Conservation (phyloP, 768 basidiomycete species). For the Hirschioporus abietinus region DNA sequence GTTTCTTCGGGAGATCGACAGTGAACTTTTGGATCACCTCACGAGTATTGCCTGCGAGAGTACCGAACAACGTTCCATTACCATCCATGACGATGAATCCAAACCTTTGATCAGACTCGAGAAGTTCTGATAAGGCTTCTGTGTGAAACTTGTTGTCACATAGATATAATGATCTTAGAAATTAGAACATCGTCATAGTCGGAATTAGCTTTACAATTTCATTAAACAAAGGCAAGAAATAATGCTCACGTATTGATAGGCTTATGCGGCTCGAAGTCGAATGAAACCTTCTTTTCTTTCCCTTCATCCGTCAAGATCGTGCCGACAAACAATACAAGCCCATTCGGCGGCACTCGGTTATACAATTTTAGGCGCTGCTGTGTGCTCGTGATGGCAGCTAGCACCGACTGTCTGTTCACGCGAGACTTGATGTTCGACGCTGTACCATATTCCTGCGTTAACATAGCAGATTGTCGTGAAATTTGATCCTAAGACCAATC, state of each 20-base stretch:
- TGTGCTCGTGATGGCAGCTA: constrained; percentile 97
- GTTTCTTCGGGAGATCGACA: constrained; percentile 98
- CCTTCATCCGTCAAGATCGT: constrained; percentile 98
- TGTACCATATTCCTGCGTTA: constrained; percentile 97
- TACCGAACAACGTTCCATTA: constrained; percentile 95
- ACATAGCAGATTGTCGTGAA: constrained; percentile 89
- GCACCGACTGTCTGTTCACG: constrained; percentile 94
- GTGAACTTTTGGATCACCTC: constrained; percentile 98
- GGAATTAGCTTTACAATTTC: not conserved
- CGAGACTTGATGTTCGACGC: constrained; percentile 99
- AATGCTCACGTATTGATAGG: constrained; percentile 90
- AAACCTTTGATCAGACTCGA: constrained; percentile 96
- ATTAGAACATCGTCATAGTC: constrained; percentile 7
- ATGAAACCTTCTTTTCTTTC: constrained; percentile 98
- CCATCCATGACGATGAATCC: constrained; percentile 99
- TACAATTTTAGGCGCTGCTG: constrained; percentile 97
- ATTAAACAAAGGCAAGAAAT: not conserved
- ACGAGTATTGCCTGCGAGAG: constrained; percentile 93
- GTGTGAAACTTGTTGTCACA: constrained; percentile 99
- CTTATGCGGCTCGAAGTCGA: constrained; percentile 98
- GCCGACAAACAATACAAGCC: constrained; percentile 95
- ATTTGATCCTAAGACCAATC: constrained; percentile 71
- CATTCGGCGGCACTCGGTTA: constrained; percentile 93
- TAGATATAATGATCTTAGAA: constrained; percentile 83
- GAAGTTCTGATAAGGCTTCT: constrained; percentile 90